These are phyloP conservation scores for Prosopis cineraria DNA, from an alignment of 306 rosid species.

Conservation along the genomic window DNA sequence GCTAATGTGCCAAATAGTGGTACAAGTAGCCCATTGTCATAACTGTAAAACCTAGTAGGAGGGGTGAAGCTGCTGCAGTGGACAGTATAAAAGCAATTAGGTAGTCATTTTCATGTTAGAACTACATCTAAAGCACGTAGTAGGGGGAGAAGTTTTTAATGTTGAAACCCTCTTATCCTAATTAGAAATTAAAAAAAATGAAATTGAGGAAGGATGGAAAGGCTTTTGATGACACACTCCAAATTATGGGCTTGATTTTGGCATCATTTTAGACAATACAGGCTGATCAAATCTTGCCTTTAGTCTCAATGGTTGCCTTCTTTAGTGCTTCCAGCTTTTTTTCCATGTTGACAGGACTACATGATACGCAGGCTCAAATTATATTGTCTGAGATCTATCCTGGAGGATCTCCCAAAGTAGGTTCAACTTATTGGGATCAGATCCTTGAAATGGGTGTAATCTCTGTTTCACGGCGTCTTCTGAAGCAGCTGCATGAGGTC, in stretches of 20 bases:
- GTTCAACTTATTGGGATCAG: conserved; percentile 93
- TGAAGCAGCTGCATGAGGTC: conserved; percentile 80
- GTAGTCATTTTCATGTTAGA: neutral
- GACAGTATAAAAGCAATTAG: conserved; percentile 11
- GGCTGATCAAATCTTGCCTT: conserved; percentile 7
- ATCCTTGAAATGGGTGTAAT: conserved; percentile 86
- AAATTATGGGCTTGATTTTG: neutral
- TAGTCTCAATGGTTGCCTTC: conserved; percentile 12
- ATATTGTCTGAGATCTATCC: conserved; percentile 96
- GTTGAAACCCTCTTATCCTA: neutral
- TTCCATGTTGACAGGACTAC: conserved; percentile 24
- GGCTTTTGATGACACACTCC: neutral
- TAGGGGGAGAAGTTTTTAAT: neutral
- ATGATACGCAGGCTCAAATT: conserved; percentile 70
- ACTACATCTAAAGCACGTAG: neutral
- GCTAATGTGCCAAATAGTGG: neutral
- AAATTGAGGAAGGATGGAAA: neutral
- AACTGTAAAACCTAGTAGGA: neutral
- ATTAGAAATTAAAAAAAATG: neutral
- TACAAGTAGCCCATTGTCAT: neutral
- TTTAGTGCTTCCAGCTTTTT: conserved; percentile 27
- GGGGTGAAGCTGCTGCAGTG: conserved; percentile 2
- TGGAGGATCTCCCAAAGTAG: conserved; percentile 84
- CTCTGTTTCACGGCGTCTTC: conserved; percentile 81
- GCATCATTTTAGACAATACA: neutral